phyloP scores from a whole-genome alignment of 2,329 filamentous ascomycete genomes.

The Berkeleyomyces rouxiae region DNA sequence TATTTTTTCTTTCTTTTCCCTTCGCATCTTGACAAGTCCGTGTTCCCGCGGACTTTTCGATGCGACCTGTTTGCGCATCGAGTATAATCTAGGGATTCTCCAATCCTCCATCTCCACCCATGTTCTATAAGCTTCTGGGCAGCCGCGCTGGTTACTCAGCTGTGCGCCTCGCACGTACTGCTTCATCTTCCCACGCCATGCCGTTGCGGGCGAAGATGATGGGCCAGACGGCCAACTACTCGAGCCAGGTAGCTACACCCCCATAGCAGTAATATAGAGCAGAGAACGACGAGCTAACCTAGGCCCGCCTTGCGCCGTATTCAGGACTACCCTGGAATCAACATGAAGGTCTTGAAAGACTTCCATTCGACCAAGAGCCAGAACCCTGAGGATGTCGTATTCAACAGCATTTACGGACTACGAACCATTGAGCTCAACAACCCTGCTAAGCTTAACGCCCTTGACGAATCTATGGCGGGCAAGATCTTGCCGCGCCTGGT shows the following conservation, averaged over 20 bases:
- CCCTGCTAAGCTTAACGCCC: conserved; percentile 76
- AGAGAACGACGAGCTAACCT: neutral
- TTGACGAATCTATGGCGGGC: conserved; percentile 85
- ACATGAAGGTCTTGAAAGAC: neutral
- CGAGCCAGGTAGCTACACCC: conserved; percentile 2
- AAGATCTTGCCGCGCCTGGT: conserved; percentile 81
- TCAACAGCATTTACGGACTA: conserved; percentile 74
- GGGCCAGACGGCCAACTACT: conserved; percentile 8
- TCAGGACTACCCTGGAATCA: neutral
- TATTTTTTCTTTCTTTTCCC: neutral
- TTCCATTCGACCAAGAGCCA: neutral
- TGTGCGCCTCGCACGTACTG: conserved; percentile 26
- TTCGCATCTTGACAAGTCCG: conserved; percentile 35
- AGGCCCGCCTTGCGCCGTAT: neutral
- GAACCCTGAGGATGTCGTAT: conserved; percentile 75
- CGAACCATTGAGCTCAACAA: conserved; percentile 90
- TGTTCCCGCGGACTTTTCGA: conserved; percentile 14
- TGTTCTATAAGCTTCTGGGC: conserved; percentile 6
- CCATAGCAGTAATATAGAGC: neutral
- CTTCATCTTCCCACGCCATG: conserved; percentile 37
- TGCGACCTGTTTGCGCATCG: conserved; percentile 3
- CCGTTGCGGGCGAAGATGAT: conserved; percentile 60
- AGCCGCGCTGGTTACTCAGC: conserved; percentile 36
- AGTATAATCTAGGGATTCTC: conserved; percentile 2
- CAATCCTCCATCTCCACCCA: conserved; percentile 2